Percentiles rank a stretch among this genome's conserved stretches.
Conservation (phyloP, 768 basidiomycete species). For the Trametes meyenii region DNA sequence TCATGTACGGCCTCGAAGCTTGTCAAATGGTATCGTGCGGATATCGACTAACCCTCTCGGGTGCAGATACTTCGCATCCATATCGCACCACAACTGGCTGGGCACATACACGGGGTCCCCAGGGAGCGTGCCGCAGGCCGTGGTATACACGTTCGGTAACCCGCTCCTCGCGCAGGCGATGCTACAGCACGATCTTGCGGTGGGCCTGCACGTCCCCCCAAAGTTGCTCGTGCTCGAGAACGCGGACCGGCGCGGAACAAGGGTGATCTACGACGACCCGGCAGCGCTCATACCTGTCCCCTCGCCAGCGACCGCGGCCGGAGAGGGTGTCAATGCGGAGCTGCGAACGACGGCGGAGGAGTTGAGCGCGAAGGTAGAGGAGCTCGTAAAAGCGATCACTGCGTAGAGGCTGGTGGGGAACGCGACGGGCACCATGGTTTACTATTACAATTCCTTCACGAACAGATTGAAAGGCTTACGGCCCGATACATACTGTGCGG, state of each 20-base stretch:
- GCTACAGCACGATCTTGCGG: constrained; percentile 43
- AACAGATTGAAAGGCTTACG: too few species aligned
- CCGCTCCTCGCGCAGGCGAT: constrained; percentile 52
- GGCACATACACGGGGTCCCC: constrained; percentile 8
- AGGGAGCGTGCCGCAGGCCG: constrained; percentile 23
- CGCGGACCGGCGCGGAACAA: constrained; percentile 41
- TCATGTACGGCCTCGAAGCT: constrained; percentile 42
- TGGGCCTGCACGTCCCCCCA: constrained; percentile 48
- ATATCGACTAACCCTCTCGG: not conserved
- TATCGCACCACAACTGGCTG: constrained; percentile 18
- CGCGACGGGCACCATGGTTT: not conserved
- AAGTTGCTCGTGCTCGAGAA: constrained; percentile 48
- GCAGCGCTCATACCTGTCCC: constrained; percentile 46
- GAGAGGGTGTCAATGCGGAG: constrained; percentile 30
- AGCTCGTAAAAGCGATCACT: constrained; percentile 35
- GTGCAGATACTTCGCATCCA: constrained; percentile 19
- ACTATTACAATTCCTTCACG: not conserved
- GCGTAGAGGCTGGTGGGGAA: too few species aligned
- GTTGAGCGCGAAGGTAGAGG: constrained; percentile 50
- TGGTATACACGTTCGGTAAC: constrained; percentile 54
- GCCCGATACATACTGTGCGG: too few species aligned
- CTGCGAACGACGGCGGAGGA: constrained; percentile 38
- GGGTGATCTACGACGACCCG: constrained; percentile 50
- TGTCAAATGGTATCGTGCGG: too few species aligned
- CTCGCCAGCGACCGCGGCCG: constrained; percentile 25